Base-by-base conservation (phyloP, 306 rosid species). In the Glycine latifolia region DNA sequence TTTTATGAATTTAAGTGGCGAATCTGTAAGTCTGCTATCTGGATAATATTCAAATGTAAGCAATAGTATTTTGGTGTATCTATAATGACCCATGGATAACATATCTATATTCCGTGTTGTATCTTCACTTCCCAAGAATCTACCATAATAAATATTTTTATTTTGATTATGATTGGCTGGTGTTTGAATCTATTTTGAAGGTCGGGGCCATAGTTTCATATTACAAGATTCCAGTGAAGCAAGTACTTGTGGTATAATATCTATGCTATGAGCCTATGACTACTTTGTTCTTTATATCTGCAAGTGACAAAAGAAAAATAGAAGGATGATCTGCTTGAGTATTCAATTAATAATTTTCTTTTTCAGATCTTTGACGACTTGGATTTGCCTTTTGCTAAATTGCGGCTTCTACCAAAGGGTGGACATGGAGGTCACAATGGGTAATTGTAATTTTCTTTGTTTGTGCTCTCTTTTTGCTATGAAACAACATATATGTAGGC, bases 361-460 rank as follows among this genome's bases (percentile, higher is more conserved):
- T 35, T 56, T 52, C 92, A 95, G 99, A 85, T 95, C 55, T 91
- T 90, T 76, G 99, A 95, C 31, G 99, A 95, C 90, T 67, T 95
- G 80, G 98, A 95, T 88, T 89, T 93, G 82, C 98, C 99, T 4
- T 93, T 95, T 86, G 94, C 90, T 50, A 93, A 93, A 88, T 53
- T 91, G 83, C 89, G 91, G 88, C 77, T 95, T 71, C 86, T 92
- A 88, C 99, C 99, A 37, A 95, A 95, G 87, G 99, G 99, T 37
- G 98, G 99, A 50, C 99, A 93, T 69, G 98, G 99, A 89, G 99
- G 99, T 70, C 99, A 93, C 49, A 93, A 95, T 67, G 98, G 99
- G 98, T 93, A 89, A 85, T 53, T 81, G 60, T 8, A 62, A 43
- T 79, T 52, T 67, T 55, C 75, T 81, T 20, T 65, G 49, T 47